A percentile compares a stretch with the other conserved stretches of the same genome.
Evolutionary conservation across 192 early-diverging fungal species (phyloP).

Genomic region (Chytriomyces sp.): DNA sequence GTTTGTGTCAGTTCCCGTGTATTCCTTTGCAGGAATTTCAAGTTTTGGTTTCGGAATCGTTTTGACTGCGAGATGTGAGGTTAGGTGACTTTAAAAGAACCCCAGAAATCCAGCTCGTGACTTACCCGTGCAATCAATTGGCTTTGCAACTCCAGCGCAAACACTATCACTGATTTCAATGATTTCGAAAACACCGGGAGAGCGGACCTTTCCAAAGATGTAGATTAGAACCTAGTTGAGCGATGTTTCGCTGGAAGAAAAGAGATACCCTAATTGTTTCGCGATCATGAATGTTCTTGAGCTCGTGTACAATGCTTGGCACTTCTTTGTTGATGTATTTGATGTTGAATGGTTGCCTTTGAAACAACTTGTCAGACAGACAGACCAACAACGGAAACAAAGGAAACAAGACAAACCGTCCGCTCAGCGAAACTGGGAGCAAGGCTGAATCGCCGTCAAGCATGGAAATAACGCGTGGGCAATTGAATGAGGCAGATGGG

Average conservation of each 20-base stretch:
- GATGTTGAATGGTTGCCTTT: constrained; percentile 37
- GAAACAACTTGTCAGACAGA: background rate
- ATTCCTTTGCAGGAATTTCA: constrained; percentile 43
- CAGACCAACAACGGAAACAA: background rate
- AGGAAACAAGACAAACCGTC: constrained; percentile 32
- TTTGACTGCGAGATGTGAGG: constrained; percentile 20
- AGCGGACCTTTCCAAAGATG: constrained; percentile 12
- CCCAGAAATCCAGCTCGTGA: constrained; percentile 18
- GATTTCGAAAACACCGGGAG: constrained; percentile 46
- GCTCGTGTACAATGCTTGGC: constrained; percentile 12
- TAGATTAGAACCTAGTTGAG: background rate
- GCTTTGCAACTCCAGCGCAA: constrained; percentile 39
- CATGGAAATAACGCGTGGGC: constrained; percentile 37
- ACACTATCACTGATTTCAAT: constrained; percentile 40
- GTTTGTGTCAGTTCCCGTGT: constrained; percentile 2
- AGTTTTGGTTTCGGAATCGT: constrained; percentile 43
- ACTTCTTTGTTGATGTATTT: constrained; percentile 28
- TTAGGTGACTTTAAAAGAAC: background rate
- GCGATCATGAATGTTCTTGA: constrained; percentile 21
- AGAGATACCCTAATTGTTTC: constrained; percentile 29
- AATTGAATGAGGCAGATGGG: constrained; percentile 50
- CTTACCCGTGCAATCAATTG: constrained; percentile 39
- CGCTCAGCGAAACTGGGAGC: constrained; percentile 42
- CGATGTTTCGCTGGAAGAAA: background rate
- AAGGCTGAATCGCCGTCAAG: constrained; percentile 41